Percentiles rank a stretch among this genome's conserved stretches.
phyloP scores from a whole-genome alignment of 202 grass and related monocot species.

The Panicum hallii region DNA sequence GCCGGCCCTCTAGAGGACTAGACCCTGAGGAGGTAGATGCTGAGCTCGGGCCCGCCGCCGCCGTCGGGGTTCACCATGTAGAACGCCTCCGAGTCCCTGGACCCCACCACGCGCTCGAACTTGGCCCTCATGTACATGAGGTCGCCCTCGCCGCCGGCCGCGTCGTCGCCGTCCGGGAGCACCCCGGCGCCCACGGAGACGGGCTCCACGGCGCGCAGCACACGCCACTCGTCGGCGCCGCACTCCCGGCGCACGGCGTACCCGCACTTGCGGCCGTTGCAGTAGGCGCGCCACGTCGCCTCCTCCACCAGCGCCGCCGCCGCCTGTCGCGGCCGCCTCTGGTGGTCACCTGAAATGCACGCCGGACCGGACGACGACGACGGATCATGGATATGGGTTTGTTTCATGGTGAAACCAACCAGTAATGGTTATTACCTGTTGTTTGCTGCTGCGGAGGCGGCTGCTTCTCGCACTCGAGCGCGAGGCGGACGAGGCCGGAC shows the following conservation, averaged over 20 bases:
- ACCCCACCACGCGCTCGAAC: constrained; percentile 81
- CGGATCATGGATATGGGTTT: background rate
- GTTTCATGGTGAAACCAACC: background rate
- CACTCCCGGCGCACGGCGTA: constrained; percentile 60
- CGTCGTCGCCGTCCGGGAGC: constrained; percentile 41
- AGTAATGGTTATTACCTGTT: constrained; percentile 1
- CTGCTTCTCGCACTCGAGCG: constrained; percentile 68
- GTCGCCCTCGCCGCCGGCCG: constrained; percentile 50
- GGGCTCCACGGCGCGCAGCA: constrained; percentile 58
- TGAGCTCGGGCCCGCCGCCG: constrained; percentile 66
- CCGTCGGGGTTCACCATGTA: constrained; percentile 84
- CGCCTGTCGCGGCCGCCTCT: constrained; percentile 30
- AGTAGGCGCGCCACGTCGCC: constrained; percentile 68
- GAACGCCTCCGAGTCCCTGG: constrained; percentile 72
- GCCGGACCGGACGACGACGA: background rate
- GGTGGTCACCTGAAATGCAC: background rate
- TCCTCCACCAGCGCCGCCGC: constrained; percentile 56
- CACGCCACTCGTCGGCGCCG: constrained; percentile 48
- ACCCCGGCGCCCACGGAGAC: constrained; percentile 72
- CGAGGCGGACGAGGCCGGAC: constrained; percentile 72
- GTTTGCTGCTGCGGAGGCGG: background rate
- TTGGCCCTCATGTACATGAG: constrained; percentile 83
- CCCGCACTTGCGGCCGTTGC: constrained; percentile 77
- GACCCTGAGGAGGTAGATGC: constrained; percentile 81
- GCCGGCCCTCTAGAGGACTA: background rate